Percentiles rank a stretch among this genome's conserved stretches.
Evolutionary conservation across 129 eudicot genomes (phyloP).

Genomic region (Tagetes patula): DNA sequence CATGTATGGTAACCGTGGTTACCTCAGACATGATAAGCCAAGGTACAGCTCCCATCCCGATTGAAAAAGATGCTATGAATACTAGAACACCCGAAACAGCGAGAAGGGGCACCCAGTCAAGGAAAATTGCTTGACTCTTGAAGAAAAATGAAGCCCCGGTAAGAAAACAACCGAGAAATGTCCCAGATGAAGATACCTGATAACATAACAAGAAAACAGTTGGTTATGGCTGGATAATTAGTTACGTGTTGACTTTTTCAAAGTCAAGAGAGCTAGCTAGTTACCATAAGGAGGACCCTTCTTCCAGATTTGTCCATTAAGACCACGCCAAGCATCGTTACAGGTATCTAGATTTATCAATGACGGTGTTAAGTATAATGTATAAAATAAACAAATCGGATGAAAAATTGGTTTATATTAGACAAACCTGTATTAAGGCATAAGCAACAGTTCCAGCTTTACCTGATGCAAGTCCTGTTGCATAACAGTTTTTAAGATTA

Average conservation of each 20-base stretch:
- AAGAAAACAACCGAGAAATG: conserved; percentile 71
- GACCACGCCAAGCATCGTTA: conserved; percentile 67
- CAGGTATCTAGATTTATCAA: conserved; percentile 52
- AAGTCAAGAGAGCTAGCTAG: conserved; percentile 49
- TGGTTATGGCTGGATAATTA: conserved; percentile 39
- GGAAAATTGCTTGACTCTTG: conserved; percentile 49
- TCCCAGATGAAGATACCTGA: conserved; percentile 81
- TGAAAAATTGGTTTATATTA: background rate
- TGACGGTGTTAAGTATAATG: background rate
- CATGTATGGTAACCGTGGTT: background rate
- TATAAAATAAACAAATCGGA: background rate
- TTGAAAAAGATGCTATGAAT: conserved; percentile 63
- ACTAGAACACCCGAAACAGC: conserved; percentile 84
- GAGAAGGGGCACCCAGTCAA: conserved; percentile 67
- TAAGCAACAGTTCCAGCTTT: conserved; percentile 68
- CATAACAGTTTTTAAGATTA: background rate
- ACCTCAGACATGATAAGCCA: conserved; percentile 97
- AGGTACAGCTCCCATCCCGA: conserved; percentile 94
- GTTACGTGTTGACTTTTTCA: conserved; percentile 46
- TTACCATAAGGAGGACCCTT: conserved; percentile 66
- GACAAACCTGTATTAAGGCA: conserved; percentile 69
- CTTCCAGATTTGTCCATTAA: conserved; percentile 86
- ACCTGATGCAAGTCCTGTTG: conserved; percentile 61
- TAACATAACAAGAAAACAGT: background rate
- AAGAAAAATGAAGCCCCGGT: conserved; percentile 67